Percentiles rank a stretch among this genome's conserved stretches.
Conservation (phyloP, 208 protist genomes). For the Leishmania aethiopica region DNA sequence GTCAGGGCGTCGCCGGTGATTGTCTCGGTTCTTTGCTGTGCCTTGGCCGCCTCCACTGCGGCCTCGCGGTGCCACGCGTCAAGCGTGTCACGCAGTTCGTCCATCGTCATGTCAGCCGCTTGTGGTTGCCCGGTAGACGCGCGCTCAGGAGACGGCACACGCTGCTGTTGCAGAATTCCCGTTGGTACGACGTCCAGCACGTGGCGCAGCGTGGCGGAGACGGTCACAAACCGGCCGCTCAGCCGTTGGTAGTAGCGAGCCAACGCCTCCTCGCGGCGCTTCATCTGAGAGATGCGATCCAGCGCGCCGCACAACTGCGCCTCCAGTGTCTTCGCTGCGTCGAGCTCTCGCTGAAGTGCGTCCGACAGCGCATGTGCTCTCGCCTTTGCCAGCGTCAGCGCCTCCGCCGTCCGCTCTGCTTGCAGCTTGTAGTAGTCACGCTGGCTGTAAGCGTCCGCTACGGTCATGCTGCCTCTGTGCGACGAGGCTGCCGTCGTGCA, state of each 20-base stretch:
- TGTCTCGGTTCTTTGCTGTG: background rate
- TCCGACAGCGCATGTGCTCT: conserved; percentile 31
- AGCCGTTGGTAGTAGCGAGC: conserved; percentile 47
- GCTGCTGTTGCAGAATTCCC: conserved; percentile 8
- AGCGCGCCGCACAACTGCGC: conserved; percentile 39
- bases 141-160: conserved; percentile 15
- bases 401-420: conserved; percentile 36
- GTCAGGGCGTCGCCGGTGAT: background rate
- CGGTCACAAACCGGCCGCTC: conserved; percentile 37
- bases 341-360: conserved; percentile 38
- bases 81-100: conserved; percentile 22
- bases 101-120: conserved; percentile 4
- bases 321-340: conserved; percentile 27
- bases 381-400: conserved; percentile 22
- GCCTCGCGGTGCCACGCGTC: conserved; percentile 17
- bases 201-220: conserved; percentile 50
- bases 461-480: background rate
- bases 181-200: conserved; percentile 35
- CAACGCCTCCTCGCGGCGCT: conserved; percentile 22
- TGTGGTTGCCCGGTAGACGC: background rate
- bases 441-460: conserved; percentile 43
- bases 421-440: conserved; percentile 76
- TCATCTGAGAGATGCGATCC: conserved; percentile 38
- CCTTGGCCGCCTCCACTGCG: background rate
- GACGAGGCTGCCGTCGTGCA: background rate